A percentile compares a stretch with the other conserved stretches of the same genome.
phyloP scores from a whole-genome alignment of 108 stramenopile genomes.

The Nitzschia sp. region DNA sequence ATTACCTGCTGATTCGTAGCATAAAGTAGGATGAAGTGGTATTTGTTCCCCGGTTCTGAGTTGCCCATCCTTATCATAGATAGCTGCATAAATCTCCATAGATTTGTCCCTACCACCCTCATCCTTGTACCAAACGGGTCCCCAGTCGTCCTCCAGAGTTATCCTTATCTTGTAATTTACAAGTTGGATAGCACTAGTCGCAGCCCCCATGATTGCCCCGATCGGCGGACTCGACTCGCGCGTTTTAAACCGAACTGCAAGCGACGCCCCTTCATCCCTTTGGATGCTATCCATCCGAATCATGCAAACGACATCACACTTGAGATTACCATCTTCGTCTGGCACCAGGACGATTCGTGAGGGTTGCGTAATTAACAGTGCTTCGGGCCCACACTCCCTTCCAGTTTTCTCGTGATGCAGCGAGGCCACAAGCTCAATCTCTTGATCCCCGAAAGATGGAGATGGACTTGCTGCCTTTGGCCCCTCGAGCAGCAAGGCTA shows the following conservation, averaged over 20 bases:
- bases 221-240: background rate
- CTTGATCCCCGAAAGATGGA: background rate
- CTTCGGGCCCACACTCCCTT: slow-evolving; percentile 15
- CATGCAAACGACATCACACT: slow-evolving; percentile 24
- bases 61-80: slow-evolving; percentile 51
- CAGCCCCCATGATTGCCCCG: background rate
- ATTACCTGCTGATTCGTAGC: slow-evolving; percentile 32
- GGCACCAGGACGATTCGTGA: slow-evolving; percentile 19
- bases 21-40: slow-evolving; percentile 37
- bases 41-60: slow-evolving; percentile 35
- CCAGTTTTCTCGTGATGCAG: slow-evolving; percentile 24
- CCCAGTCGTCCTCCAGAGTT: slow-evolving; percentile 43
- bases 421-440: slow-evolving; percentile 21
- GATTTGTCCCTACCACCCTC: slow-evolving; percentile 91
- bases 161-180: slow-evolving; percentile 50
- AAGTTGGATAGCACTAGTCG: slow-evolving; percentile 27
- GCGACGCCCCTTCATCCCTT: slow-evolving; percentile 23
- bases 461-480: slow-evolving; percentile 19
- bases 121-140: slow-evolving; percentile 87
- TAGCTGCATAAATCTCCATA: slow-evolving; percentile 61
- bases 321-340: background rate
- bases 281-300: slow-evolving; percentile 35
- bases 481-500: slow-evolving; percentile 40
- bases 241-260: slow-evolving; percentile 24
- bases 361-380: slow-evolving; percentile 21